Evolutionary conservation across 352 stramenopile genomes (phyloP).

Genomic region (Phytophthora idaei): DNA sequence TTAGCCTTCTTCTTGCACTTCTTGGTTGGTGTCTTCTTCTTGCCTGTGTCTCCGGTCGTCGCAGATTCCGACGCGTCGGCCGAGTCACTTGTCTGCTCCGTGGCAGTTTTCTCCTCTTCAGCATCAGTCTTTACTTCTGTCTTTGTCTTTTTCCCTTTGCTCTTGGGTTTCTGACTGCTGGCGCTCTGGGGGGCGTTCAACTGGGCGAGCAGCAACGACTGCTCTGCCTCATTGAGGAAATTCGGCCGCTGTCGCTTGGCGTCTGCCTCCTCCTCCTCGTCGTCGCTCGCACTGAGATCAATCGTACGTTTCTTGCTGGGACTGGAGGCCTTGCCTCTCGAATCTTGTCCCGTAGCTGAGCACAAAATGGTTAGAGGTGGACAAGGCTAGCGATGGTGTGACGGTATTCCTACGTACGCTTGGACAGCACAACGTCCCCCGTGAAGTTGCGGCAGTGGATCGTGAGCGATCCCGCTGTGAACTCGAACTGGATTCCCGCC

Average conservation of each 20-base stretch:
- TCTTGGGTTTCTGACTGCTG: constrained; percentile 7
- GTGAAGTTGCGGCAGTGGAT: constrained; percentile 82
- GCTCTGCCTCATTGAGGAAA: constrained; percentile 66
- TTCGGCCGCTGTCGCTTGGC: constrained; percentile 59
- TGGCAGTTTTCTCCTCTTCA: constrained; percentile 3
- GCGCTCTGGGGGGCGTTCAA: constrained; percentile 44
- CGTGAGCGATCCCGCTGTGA: constrained; percentile 56
- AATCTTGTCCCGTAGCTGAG: constrained; percentile 15
- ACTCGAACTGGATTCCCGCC: constrained; percentile 70
- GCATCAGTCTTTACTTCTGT: constrained; percentile 4
- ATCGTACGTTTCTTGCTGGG: constrained; percentile 62
- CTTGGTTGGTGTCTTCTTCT: constrained; percentile 40
- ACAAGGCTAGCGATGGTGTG: neutral
- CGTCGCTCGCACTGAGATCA: constrained; percentile 42
- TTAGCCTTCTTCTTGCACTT: constrained; percentile 42
- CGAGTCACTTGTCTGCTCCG: constrained; percentile 9
- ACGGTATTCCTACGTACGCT: constrained; percentile 33
- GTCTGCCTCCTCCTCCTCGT: constrained; percentile 40
- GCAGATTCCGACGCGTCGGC: constrained; percentile 1
- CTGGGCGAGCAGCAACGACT: constrained; percentile 64
- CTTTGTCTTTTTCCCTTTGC: constrained; percentile 23
- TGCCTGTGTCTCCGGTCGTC: constrained; percentile 8
- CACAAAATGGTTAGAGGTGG: neutral
- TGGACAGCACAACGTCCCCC: constrained; percentile 68
- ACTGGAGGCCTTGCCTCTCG: constrained; percentile 5